Conservation (phyloP, 768 basidiomycete species). For the Mycena venus region DNA sequence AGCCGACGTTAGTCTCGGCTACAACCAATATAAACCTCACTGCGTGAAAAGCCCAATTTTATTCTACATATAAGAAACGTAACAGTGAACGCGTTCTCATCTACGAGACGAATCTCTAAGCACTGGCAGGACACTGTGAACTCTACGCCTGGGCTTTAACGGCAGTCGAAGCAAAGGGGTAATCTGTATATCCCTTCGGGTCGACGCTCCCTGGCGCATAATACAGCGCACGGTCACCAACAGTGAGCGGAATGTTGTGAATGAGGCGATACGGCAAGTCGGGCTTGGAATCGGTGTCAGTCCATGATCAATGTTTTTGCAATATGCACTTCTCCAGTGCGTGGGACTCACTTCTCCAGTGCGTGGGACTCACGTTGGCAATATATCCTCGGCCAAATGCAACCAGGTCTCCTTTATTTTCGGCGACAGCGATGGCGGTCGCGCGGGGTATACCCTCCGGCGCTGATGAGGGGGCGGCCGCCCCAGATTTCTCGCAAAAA, state of each 20-base stretch:
- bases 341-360: not conserved
- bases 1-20: too few species aligned
- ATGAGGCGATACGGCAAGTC: conserved; percentile 48
- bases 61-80: too few species aligned
- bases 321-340: too few species aligned
- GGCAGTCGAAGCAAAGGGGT: conserved; percentile 36
- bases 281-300: conserved; percentile 36
- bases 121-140: too few species aligned
- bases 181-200: conserved; percentile 47
- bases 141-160: not conserved
- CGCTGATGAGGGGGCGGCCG: conserved; percentile 45
- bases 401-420: conserved; percentile 42
- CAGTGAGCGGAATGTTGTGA: conserved; percentile 41
- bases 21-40: too few species aligned
- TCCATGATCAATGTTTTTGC: too few species aligned
- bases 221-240: conserved; percentile 42
- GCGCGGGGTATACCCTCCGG: conserved; percentile 51
- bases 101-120: not conserved
- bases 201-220: conserved; percentile 40
- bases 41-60: too few species aligned
- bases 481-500: conserved; percentile 55
- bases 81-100: too few species aligned
- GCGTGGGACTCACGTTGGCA: conserved; percentile 50
- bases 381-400: conserved; percentile 55
- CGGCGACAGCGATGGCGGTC: conserved; percentile 45